Conservation (phyloP, 2,329 filamentous ascomycete genomes). For the Coleophoma cylindrospora region DNA sequence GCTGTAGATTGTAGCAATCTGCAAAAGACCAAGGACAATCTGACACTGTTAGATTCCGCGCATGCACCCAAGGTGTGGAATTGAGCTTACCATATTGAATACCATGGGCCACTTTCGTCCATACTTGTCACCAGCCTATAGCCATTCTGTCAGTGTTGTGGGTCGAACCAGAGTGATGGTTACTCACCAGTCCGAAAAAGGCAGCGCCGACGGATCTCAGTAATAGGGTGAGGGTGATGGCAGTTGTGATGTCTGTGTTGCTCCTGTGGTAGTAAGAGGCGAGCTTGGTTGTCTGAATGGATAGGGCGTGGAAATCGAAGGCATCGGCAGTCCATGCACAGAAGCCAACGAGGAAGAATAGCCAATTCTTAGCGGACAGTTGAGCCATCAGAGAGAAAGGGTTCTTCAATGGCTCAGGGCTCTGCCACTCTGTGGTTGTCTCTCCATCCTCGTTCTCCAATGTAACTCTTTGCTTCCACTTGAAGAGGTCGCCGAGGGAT, state of each 20-base stretch:
- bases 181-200: slow-evolving; percentile 55
- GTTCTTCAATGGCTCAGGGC: slow-evolving; percentile 60
- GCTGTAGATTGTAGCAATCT: slow-evolving; percentile 39
- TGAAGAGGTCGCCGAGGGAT: slow-evolving; percentile 59
- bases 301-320: slow-evolving; percentile 77
- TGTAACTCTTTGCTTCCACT: slow-evolving; percentile 69
- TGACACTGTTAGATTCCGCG: slow-evolving; percentile 70
- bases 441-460: slow-evolving; percentile 62
- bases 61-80: slow-evolving; percentile 61
- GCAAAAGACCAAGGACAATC: slow-evolving; percentile 70
- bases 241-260: slow-evolving; percentile 36
- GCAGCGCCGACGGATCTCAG: slow-evolving; percentile 71
- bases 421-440: slow-evolving; percentile 61
- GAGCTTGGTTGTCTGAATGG: slow-evolving; percentile 71
- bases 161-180: too few relatives aligned
- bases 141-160: too few relatives aligned
- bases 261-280: slow-evolving; percentile 58
- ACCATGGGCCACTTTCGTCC: slow-evolving; percentile 84
- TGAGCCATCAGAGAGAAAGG: slow-evolving; percentile 63
- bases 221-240: slow-evolving; percentile 44
- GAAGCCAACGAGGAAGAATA: slow-evolving; percentile 53
- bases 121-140: slow-evolving; percentile 62
- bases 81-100: slow-evolving; percentile 70
- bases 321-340: slow-evolving; percentile 34
- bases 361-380: slow-evolving; percentile 60